A percentile compares a stretch with the other conserved stretches of the same genome.
Evolutionary conservation across 2,329 filamentous ascomycete species (phyloP).

Genomic region (Trichoderma arundinaceum): DNA sequence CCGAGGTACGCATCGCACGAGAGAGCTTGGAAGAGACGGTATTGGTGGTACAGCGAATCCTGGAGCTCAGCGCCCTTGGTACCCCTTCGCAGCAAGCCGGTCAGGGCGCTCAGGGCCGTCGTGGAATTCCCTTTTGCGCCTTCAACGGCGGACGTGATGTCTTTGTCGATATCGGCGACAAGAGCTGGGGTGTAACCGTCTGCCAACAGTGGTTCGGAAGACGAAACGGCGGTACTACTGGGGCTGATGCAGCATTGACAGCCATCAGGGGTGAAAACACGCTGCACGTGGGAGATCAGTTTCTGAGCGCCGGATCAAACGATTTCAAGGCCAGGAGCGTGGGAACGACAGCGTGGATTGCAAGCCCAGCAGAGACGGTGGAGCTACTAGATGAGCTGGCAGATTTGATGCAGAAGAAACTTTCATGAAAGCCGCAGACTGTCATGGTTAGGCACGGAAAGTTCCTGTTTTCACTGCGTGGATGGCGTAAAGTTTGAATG

Average conservation of each 20-base stretch:
- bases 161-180: constrained; percentile 98
- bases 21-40: constrained; percentile 97
- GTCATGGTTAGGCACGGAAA: not conserved
- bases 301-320: constrained; percentile 91
- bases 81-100: constrained; percentile 41
- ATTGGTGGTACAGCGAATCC: constrained; percentile 87
- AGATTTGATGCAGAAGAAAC: constrained; percentile 54
- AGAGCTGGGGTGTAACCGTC: constrained; percentile 91
- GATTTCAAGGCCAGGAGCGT: constrained; percentile 95
- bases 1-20: constrained; percentile 72
- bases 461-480: not conserved
- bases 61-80: constrained; percentile 75
- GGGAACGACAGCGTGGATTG: constrained; percentile 96
- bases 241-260: constrained; percentile 33
- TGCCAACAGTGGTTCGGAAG: constrained; percentile 89
- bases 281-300: constrained; percentile 95
- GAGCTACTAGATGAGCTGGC: constrained; percentile 84
- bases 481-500: not conserved
- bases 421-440: constrained; percentile 33
- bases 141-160: constrained; percentile 98
- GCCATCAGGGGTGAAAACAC: constrained; percentile 75
- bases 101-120: constrained; percentile 20
- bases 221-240: constrained; percentile 17
- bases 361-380: constrained; percentile 88
- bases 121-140: constrained; percentile 83